A percentile compares a stretch with the other conserved stretches of the same genome.
Conservation (phyloP, 129 eudicot genomes). For the Kitagawia praeruptora region DNA sequence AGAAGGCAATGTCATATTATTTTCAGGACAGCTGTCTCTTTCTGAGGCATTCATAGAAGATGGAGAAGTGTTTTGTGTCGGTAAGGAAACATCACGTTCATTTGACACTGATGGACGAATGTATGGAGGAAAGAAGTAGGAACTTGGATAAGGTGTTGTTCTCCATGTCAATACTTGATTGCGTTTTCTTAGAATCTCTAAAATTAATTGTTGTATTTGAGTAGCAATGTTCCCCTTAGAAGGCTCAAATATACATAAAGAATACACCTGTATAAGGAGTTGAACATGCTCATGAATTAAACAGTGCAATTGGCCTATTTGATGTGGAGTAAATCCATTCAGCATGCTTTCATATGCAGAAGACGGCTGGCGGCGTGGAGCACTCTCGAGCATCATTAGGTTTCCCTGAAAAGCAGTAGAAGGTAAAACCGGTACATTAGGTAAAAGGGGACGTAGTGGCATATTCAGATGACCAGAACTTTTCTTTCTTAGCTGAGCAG, state of each 20-base stretch:
- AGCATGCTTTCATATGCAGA: conserved; percentile 16
- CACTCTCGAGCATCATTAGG: conserved; percentile 17
- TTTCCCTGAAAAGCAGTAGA: conserved; percentile 22
- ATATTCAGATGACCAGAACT: conserved; percentile 32
- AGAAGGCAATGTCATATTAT: conserved; percentile 10
- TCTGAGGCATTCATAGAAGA: conserved; percentile 14
- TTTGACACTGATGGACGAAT: conserved; percentile 38
- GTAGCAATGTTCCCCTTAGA: conserved; percentile 49
- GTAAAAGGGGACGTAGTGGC: conserved; percentile 72
- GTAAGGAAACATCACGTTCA: conserved; percentile 15
- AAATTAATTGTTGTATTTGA: conserved; percentile 43
- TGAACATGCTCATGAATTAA: conserved; percentile 86
- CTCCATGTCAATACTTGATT: conserved; percentile 51
- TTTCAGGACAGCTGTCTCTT: conserved; percentile 6
- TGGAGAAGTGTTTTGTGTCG: conserved; percentile 17
- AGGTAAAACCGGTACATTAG: conserved; percentile 38
- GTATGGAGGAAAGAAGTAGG: conserved; percentile 51
- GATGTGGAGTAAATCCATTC: conserved; percentile 68
- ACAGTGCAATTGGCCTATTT: conserved; percentile 83
- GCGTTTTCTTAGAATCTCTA: conserved; percentile 60
- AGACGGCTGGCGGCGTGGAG: conserved; percentile 21
- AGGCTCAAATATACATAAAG: conserved; percentile 70
- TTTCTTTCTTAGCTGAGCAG: conserved; percentile 29
- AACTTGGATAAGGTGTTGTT: conserved; percentile 46
- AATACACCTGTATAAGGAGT: conserved; percentile 79